phyloP scores from a whole-genome alignment of 768 basidiomycete species.

The Mycena rebaudengoi region DNA sequence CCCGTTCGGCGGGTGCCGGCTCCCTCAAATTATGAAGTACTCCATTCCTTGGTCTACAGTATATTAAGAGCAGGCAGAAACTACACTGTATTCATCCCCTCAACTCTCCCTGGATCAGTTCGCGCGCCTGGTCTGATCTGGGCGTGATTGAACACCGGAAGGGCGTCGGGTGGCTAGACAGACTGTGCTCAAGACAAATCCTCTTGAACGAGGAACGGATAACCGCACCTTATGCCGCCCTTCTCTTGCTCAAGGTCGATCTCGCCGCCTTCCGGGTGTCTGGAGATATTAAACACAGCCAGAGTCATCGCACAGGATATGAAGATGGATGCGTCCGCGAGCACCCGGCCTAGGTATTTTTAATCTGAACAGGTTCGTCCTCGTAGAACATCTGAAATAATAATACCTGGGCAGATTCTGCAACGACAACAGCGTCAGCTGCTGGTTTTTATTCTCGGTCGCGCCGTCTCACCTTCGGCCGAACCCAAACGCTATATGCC shows the following conservation, averaged over 20 bases:
- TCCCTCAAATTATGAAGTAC: background rate
- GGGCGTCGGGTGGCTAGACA: conserved; percentile 48
- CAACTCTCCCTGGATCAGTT: conserved; percentile 40
- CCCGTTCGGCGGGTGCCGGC: too few species aligned
- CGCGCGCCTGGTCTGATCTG: conserved; percentile 48
- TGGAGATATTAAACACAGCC: conserved; percentile 51
- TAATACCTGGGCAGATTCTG: conserved; percentile 47
- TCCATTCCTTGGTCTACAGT: background rate
- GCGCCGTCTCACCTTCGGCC: conserved; percentile 51
- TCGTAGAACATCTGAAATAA: background rate
- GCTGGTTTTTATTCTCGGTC: background rate
- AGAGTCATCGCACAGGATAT: conserved; percentile 50
- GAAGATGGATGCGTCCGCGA: conserved; percentile 55
- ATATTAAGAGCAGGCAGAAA: too few species aligned
- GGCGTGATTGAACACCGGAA: conserved; percentile 52
- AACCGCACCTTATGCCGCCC: conserved; percentile 55
- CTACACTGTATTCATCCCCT: too few species aligned
- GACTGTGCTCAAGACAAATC: background rate
- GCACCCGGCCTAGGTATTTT: conserved; percentile 35
- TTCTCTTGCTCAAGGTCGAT: conserved; percentile 51
- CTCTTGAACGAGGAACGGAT: too few species aligned
- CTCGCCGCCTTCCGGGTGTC: conserved; percentile 37
- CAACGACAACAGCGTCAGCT: background rate
- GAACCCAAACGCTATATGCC: conserved; percentile 59
- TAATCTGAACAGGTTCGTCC: conserved; percentile 2